Base-by-base conservation (phyloP, 805 yeast genomes). In the Saturnispora mendoncae region DNA sequence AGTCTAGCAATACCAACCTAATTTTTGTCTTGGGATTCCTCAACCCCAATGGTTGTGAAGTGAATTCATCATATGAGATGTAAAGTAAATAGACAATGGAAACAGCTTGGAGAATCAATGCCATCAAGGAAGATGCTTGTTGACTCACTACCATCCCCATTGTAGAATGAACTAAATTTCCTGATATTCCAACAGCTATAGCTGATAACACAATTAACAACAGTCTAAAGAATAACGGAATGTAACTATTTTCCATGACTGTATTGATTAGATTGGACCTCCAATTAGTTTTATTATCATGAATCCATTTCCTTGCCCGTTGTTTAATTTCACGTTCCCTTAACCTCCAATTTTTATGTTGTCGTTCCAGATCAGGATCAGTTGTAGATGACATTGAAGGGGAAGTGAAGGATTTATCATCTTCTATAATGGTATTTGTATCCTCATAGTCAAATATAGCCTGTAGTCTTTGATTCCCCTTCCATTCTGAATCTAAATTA, bases 51-150 rank as follows among this genome's bases (percentile, higher is more conserved):
- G 97, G 98, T 56, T 85, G 82, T 12, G 96, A 94, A 19, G 80
- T 73, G 60, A 85, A 90, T 60, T 92, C 98, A 60, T 92, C 97
- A 53, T 77, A 78, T 2, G 95, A 78, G 57, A 90, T 84, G 60
- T 84, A 87, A 3, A 79, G 62, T 42, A 87, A 70, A 56, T 92
- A 92, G 0, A 76, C 71, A 20, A 85, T 62, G 3, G 95, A 95
- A 46, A 78, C 67, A 23, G 85, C 66, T 54, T 87, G 90, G 4
- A 90, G 94, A 39, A 78, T 78, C 2, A 92, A 72, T 3, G 97
- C 92, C 94, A 92, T 86, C 34, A 88, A 78, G 0, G 97, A 84
- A 51, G 95, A 80, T 14, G 98, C 82, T 54, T 84, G 87, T 55
- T 84, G 94, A 6, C 71, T 66, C 6, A 84, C 61, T 10, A 63